phyloP scores from a whole-genome alignment of 2,329 filamentous ascomycete genomes.

The Berkeleyomyces rouxiae region DNA sequence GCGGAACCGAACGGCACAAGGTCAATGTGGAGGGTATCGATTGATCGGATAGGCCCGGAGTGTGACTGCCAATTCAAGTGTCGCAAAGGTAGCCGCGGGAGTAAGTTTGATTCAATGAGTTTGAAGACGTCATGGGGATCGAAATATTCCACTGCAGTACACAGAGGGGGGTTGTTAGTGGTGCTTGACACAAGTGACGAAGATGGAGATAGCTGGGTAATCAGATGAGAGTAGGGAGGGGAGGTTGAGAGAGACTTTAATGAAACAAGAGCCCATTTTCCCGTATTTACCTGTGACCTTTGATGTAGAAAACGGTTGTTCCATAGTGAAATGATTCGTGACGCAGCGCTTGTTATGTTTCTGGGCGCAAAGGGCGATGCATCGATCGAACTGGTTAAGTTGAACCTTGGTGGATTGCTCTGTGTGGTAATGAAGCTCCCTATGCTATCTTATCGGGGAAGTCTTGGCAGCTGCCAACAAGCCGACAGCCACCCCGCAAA shows the following conservation, averaged over 20 bases:
- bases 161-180: background rate
- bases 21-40: conserved; percentile 81
- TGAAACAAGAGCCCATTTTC: background rate
- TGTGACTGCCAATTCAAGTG: conserved; percentile 97
- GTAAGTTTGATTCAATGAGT: conserved; percentile 59
- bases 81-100: conserved; percentile 64
- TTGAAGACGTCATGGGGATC: conserved; percentile 83
- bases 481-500: background rate
- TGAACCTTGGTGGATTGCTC: background rate
- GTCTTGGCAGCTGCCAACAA: background rate
- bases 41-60: conserved; percentile 76
- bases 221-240: conserved; percentile 14
- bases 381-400: background rate
- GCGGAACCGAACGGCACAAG: conserved; percentile 46
- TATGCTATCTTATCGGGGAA: background rate
- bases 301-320: conserved; percentile 52
- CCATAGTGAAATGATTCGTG: conserved; percentile 28
- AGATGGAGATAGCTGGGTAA: background rate
- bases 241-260: too few species aligned
- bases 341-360: background rate
- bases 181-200: conserved; percentile 9
- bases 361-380: background rate
- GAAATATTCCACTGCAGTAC: conserved; percentile 68
- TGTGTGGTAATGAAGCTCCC: background rate
- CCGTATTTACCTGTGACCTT: conserved; percentile 52